Evolutionary conservation across 2,329 filamentous ascomycete species (phyloP), one percentile per base, ranked within the genome.

Genomic region (Ophiosphaerella narmari): DNA sequence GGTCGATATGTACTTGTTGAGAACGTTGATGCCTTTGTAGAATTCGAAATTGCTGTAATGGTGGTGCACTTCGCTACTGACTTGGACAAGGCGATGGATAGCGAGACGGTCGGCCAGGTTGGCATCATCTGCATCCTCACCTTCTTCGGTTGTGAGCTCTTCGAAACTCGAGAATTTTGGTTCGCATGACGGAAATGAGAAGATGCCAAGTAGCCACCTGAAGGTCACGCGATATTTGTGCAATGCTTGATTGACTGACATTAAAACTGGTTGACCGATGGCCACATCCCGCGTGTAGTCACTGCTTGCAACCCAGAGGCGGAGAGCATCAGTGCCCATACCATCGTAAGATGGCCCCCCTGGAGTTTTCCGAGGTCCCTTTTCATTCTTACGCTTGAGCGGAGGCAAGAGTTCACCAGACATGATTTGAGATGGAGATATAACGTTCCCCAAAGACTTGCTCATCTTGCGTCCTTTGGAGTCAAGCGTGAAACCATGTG

Each of bases 381-480:
- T 55, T 55, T 8, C 76, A 77, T 16, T 78, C 65, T 85, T 87
- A 37, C 75, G 74, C 67, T 88, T 89, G 33, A 87, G 67, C 0
- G 87, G 85, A 5, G 89, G 88, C 12, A 95, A 75, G 9, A 96
- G 78, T 3, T 86, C 85, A 6, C 93, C 93, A 44, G 90, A 84
- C 79, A 97, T 94, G 59, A 99, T 91, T 55, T 96, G 81, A 6
- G 83, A 78, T 0, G 93, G 92, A 0, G 85, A 82, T 48, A 97
- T 86, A 24, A 89, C 87, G 66, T 99, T 99, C 13, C 94, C 94
- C 1, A 97, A 77, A 0, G 91, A 97, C 74, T 99, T 99, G 70
- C 92, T 97, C 94, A 99, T 99, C 74, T 99, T 99, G 69, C 90
- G 91, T n/a, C 92, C 92, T 32, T 89, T 78, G 42, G 88, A 82